Evolutionary conservation across 805 yeast species (phyloP), one percentile per base, ranked within the genome.

Genomic region (Komagataella phaffii): DNA sequence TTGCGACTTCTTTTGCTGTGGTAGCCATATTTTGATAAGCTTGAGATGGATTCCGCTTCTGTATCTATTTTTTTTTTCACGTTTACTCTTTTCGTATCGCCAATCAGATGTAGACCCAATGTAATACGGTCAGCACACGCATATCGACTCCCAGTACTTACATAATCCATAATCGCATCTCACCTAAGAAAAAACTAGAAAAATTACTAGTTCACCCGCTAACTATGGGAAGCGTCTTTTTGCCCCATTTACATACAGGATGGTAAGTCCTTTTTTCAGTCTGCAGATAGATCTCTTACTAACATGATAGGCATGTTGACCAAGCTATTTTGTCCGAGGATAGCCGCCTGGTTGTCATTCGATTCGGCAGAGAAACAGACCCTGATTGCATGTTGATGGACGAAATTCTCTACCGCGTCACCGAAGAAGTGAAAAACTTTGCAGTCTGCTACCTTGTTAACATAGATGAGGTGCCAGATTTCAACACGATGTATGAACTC

Each of bases 311-410:
- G 97, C 99, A 93, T 61, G 98, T 93, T 36, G 99, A 93, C 67
- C 98, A 93, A 63, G 96, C 99, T 6, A 93, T 93, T 44, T 72
- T 93, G 19, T 80, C 88, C 6, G 99, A 93, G 61, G 95, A 86
- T 53, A 96, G 88, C 50, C 69, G 96, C 53, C 66, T 93, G 6
- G 97, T 93, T 23, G 83, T 90, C 8, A 79, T 93, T 17, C 72
- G 99, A 44, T 93, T 93, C 64, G 99, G 99, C 1, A 70, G 84
- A 46, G 96, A 86, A 55, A 66, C 72, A 51, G 87, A 85, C 56
- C 74, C 77, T 49, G 86, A 83, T 47, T 88, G 96, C 61, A 83
- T 89, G 89, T 68, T 80, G 47, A 88, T 91, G 85, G 99, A 93
- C 69, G 96, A 90, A 64, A 59, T 87, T 19, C 70, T 93, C 45